Evolutionary conservation across 305 asterid species (phyloP), one percentile per base, ranked within the genome.

Genomic region (Fraxinus platypoda): DNA sequence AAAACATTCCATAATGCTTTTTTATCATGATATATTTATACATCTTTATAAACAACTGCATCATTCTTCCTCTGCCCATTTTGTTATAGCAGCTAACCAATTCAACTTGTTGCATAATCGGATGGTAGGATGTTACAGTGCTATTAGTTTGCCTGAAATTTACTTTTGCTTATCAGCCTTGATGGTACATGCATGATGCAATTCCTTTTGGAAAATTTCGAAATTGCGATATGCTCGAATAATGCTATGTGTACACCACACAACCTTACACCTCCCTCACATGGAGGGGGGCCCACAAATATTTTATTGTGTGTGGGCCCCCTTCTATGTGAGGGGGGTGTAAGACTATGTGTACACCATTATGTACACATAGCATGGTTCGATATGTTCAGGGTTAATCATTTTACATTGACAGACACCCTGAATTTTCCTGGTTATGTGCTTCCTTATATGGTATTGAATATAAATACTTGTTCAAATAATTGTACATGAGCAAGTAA

Each of bases 101-200:
- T 83, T 26, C 70, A 71, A 72, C 28, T 78, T 52, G 64, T 74
- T 41, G 15, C 73, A 23, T 19, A 64, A 64, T 57, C 43, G 21
- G 72, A 57, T 52, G 33, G 78, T 66, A 62, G 12, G 68, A 30
- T 75, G 81, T 73, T 72, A 78, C 77, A 54, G 75, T 74, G 46
- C 30, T 26, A 52, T 54, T 77, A 49, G 37, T 76, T 49, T 49
- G 33, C 82, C 72, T 38, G 41, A 81, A 26, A 35, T 35, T 41
- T 33, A 33, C 23, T 59, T 57, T 59, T 74, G 31, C 81, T 83
- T 78, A 79, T 62, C 74, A 78, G 33, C 23, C 73, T 79, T 80
- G 46, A 54, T 34, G 57, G 77, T 41, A 80, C 33, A 30, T 77
- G 54, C 86, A 57, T n/a, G 62, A 59, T 86, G 75, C 62, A 54